A percentile compares a stretch with the other conserved stretches of the same genome.
phyloP scores from a whole-genome alignment of 768 basidiomycete genomes.

The Lactarius indigo region DNA sequence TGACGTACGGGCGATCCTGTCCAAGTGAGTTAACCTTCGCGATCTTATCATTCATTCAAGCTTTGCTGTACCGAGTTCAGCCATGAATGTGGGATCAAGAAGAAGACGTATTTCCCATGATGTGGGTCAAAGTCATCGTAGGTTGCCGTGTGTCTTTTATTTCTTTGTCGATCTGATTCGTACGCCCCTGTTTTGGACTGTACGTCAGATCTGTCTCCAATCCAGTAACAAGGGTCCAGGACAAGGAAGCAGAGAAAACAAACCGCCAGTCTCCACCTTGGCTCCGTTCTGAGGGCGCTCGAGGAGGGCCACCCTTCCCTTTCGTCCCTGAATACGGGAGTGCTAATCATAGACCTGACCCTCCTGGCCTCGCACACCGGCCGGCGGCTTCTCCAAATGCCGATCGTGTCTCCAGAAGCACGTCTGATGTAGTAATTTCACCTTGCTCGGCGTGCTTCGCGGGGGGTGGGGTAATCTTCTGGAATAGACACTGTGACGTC shows the following conservation, averaged over 20 bases:
- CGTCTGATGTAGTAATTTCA: background rate
- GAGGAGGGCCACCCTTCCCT: background rate
- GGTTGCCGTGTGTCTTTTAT: background rate
- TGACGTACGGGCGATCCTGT: background rate
- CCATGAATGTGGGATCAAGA: background rate
- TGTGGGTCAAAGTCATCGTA: background rate
- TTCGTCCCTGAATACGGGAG: too few relatives aligned
- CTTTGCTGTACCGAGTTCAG: background rate
- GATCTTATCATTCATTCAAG: background rate
- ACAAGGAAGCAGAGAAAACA: background rate
- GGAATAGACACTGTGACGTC: background rate
- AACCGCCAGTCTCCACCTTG: background rate
- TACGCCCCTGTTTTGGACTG: background rate
- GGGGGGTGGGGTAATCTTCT: background rate
- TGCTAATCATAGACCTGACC: too few relatives aligned
- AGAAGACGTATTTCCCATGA: background rate
- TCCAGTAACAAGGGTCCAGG: too few relatives aligned
- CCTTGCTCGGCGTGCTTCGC: background rate
- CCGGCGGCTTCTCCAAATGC: background rate
- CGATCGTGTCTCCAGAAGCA: background rate
- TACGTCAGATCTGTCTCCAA: background rate
- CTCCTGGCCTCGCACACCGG: too few relatives aligned
- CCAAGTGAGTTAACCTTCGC: background rate
- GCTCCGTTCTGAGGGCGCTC: background rate
- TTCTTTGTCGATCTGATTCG: background rate